Percentiles rank a stretch among this genome's conserved stretches.
phyloP scores from a whole-genome alignment of 2,329 filamentous ascomycete genomes.

The Cladophialophora bantiana region DNA sequence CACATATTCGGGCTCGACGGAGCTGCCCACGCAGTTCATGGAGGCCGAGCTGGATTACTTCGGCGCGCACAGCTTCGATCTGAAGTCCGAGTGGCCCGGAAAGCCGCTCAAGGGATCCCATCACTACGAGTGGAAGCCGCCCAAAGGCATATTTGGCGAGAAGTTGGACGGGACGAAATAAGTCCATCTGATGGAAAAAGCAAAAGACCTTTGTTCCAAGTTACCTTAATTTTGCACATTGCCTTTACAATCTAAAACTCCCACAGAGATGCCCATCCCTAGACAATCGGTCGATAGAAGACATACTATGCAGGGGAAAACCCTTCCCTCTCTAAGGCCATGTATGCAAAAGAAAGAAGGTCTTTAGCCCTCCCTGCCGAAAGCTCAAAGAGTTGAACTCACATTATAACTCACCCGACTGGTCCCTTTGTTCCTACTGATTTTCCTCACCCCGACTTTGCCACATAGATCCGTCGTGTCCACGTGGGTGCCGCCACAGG shows the following conservation, averaged over 20 bases:
- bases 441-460: constrained; percentile 70
- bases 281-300: too few species aligned
- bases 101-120: constrained; percentile 35
- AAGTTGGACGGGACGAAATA: constrained; percentile 10
- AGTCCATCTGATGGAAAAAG: neutral
- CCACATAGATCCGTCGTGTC: constrained; percentile 65
- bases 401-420: constrained; percentile 62
- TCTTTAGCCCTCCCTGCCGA: too few species aligned
- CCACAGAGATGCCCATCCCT: too few species aligned
- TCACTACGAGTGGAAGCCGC: constrained; percentile 38
- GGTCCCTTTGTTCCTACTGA: constrained; percentile 68
- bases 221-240: neutral
- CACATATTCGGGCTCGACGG: constrained; percentile 67
- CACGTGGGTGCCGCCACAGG: constrained; percentile 79
- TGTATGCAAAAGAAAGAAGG: too few species aligned
- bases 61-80: constrained; percentile 65
- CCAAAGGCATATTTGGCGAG: constrained; percentile 24
- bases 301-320: too few species aligned
- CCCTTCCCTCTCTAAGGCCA: too few species aligned
- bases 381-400: constrained; percentile 13
- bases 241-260: too few species aligned
- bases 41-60: constrained; percentile 77
- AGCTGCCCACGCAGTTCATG: constrained; percentile 71
- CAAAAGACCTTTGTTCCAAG: neutral
- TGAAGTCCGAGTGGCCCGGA: constrained; percentile 29